These are phyloP conservation scores for Candida incommunis DNA, from an alignment of 805 yeast genomes.

Conservation along the genomic window DNA sequence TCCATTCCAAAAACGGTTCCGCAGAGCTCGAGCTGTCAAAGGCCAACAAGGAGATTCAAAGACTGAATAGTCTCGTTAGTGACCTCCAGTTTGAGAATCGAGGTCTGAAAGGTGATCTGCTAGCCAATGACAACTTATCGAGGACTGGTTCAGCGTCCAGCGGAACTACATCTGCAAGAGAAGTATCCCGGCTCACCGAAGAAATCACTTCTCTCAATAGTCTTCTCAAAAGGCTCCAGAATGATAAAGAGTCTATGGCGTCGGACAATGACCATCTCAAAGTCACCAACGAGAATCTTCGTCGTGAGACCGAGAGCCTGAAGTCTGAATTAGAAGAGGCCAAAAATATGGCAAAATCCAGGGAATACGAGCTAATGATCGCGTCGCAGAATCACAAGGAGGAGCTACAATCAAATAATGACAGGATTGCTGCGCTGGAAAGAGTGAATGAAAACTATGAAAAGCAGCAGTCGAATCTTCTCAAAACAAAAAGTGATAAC, in stretches of 20 bases:
- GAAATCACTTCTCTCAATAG: background rate
- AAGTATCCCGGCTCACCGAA: constrained; percentile 2
- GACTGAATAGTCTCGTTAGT: constrained; percentile 2
- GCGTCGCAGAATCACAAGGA: constrained; percentile 6
- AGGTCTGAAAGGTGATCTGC: constrained; percentile 1
- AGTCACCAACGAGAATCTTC: constrained; percentile 11
- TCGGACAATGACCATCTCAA: constrained; percentile 15
- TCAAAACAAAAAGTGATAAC: constrained; percentile 16
- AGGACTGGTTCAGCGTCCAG: constrained; percentile 1
- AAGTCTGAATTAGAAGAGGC: constrained; percentile 14
- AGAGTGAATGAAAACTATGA: constrained; percentile 6
- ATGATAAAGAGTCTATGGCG: background rate
- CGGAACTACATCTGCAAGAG: constrained; percentile 1
- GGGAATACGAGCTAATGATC: background rate
- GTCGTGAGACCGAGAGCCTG: constrained; percentile 23
- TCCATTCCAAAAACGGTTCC: background rate
- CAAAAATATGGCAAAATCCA: constrained; percentile 14
- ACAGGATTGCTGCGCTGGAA: constrained; percentile 7
- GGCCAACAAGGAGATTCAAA: constrained; percentile 2
- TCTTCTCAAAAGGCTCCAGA: background rate
- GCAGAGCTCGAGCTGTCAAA: background rate
- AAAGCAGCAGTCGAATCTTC: constrained; percentile 6
- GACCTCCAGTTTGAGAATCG: constrained; percentile 4
- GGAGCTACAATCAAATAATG: constrained; percentile 7
- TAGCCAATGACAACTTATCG: constrained; percentile 1